Conservation (phyloP, 768 basidiomycete genomes). For the Tubosaeta brunneosetosa region DNA sequence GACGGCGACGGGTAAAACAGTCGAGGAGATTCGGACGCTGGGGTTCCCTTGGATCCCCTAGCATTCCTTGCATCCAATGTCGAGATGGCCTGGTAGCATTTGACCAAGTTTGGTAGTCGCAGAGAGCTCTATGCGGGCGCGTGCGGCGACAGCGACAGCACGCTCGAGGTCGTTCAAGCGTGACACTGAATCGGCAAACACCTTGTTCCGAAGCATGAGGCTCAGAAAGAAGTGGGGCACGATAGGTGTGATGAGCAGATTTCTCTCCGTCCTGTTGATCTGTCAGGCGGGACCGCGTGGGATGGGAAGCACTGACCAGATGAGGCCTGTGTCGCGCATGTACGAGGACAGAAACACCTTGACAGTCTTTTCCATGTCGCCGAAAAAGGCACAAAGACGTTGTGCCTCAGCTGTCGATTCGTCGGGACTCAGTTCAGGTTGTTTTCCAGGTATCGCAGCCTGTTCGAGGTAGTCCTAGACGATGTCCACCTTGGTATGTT, state of each 20-base stretch:
- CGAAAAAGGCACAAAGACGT: constrained; percentile 48
- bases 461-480: constrained; percentile 30
- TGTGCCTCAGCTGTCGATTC: constrained; percentile 8
- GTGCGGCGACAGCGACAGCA: too few relatives aligned
- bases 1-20: neutral
- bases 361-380: constrained; percentile 54
- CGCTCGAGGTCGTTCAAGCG: constrained; percentile 34
- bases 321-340: constrained; percentile 58
- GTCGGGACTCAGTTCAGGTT: constrained; percentile 20
- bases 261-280: constrained; percentile 37
- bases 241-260: constrained; percentile 39
- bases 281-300: constrained; percentile 4
- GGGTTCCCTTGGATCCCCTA: constrained; percentile 44
- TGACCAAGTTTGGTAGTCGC: constrained; percentile 36
- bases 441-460: constrained; percentile 25
- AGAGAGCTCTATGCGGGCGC: constrained; percentile 40
- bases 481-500: constrained; percentile 18
- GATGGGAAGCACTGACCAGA: constrained; percentile 44
- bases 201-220: constrained; percentile 41
- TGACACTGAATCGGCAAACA: constrained; percentile 32
- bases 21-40: constrained; percentile 19
- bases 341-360: constrained; percentile 69
- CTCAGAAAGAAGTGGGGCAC: constrained; percentile 43
- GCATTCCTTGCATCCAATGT: constrained; percentile 42
- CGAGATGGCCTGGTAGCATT: constrained; percentile 41